Percentiles rank a stretch among this genome's conserved stretches.
phyloP scores from a whole-genome alignment of 495 filamentous ascomycete species.

The Chaetomidium leptoderma region DNA sequence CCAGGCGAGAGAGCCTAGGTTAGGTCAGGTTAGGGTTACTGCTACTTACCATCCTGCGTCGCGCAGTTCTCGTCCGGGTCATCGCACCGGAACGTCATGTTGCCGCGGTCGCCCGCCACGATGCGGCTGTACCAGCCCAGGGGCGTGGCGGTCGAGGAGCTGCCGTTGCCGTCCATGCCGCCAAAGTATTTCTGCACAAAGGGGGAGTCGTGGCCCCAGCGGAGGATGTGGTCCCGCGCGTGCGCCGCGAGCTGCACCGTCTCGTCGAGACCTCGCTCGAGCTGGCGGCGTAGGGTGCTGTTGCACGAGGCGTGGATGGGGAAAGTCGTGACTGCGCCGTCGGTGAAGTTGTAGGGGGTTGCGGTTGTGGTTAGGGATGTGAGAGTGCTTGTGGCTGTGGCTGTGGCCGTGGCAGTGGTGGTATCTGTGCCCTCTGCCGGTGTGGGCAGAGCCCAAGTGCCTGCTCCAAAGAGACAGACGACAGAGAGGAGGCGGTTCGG shows the following conservation, averaged over 20 bases:
- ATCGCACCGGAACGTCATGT: slow-evolving; percentile 54
- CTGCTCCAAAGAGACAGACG: slow-evolving; percentile 4
- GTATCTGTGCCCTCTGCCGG: neutral
- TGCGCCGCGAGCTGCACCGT: slow-evolving; percentile 46
- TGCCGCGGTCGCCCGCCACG: slow-evolving; percentile 36
- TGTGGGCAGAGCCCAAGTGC: neutral
- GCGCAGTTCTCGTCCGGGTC: slow-evolving; percentile 55
- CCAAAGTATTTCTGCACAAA: slow-evolving; percentile 59
- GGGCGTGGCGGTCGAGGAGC: slow-evolving; percentile 41
- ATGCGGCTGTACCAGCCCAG: slow-evolving; percentile 50
- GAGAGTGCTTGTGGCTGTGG: slow-evolving; percentile 1
- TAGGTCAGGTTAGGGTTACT: no score
- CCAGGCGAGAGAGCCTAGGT: no score
- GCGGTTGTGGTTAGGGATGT: slow-evolving; percentile 3
- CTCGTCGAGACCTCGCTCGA: slow-evolving; percentile 47
- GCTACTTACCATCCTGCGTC: slow-evolving; percentile 40
- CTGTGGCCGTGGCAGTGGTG: neutral
- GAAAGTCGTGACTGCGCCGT: slow-evolving; percentile 25
- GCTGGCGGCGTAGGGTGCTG: slow-evolving; percentile 45
- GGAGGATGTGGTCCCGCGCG: slow-evolving; percentile 46
- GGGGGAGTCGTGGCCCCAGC: slow-evolving; percentile 46
- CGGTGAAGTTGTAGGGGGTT: slow-evolving; percentile 17
- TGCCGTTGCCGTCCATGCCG: slow-evolving; percentile 15
- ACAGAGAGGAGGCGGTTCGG: neutral
- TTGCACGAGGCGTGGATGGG: slow-evolving; percentile 57